Evolutionary conservation across 1,284 basidiomycete species (phyloP), one percentile per base, ranked within the genome.

Genomic region (Rhodotorula sp.): DNA sequence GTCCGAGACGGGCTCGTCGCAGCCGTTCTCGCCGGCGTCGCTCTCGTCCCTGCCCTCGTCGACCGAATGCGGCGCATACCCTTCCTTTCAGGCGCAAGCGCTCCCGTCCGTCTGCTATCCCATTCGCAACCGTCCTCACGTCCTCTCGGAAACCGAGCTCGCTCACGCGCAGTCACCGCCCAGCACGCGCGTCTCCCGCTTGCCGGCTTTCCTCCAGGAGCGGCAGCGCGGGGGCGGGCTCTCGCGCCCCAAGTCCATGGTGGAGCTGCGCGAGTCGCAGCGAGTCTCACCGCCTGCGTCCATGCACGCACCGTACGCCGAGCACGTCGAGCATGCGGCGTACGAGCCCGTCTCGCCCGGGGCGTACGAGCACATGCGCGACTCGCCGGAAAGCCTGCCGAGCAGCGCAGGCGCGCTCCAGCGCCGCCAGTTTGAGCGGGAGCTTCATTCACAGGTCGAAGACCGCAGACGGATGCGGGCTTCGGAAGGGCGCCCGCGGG

Each of bases 341-440:
- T 34, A 34, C 32, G 32, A 54, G 25, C 7, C 50, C 9, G 21
- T 48, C 7, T 51, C 48, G 39, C 9, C 15, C 5, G 59, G 25
- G 21, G 21, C 32, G 29, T 19, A 60, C 21, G 59, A 29, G 19
- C 44, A 48, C 22, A 4, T 48, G 21, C 53, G 25, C 32, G 27
- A 64, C 44, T 46, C 59, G 25, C 44, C 65, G 12, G 71, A 73
- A 27, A 69, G 66, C 48, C 48, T 73, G 2, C 74, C 71, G 10
- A 71, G 69, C 61, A 71, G 69, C 59, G 74, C 74, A 0, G 74
- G 71, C 12, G 74, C 71, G 1, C 54, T 75, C 2, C 74, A 75
- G 51, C 66, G 74, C 12, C 69, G 64, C 19, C 58, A 68, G 34
- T 59, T 70, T 39, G 68, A 75, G 54, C 67, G 66, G 5, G 60